Conservation (phyloP, 2,329 filamentous ascomycete genomes). For the Colletotrichum nymphaeae region DNA sequence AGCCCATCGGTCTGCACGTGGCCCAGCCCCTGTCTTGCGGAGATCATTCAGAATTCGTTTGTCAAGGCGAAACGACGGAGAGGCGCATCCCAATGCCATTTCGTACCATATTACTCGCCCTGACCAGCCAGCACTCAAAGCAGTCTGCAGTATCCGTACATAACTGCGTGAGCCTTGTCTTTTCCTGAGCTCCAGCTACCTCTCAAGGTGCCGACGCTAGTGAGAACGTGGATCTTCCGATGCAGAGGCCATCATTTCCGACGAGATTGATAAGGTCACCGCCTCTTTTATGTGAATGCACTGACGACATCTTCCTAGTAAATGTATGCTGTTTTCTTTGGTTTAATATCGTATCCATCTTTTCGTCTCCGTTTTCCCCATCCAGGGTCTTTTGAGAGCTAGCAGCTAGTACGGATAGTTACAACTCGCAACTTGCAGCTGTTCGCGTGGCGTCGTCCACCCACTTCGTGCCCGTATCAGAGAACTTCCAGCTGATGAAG, state of each 20-base stretch:
- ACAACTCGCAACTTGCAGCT: neutral
- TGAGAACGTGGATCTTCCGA: neutral
- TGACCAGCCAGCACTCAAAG: neutral
- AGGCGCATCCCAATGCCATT: neutral
- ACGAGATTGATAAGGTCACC: conserved; percentile 24
- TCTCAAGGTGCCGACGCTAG: conserved; percentile 29
- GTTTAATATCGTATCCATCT: conserved; percentile 3
- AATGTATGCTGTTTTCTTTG: neutral
- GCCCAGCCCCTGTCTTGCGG: conserved; percentile 2
- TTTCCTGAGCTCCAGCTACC: neutral
- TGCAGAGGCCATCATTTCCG: conserved; percentile 10
- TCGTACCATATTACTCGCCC: conserved; percentile 1
- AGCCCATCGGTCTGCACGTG: conserved; percentile 12
- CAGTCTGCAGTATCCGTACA: no score
- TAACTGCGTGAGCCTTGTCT: neutral
- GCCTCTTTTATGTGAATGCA: conserved; percentile 8
- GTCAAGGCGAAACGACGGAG: conserved; percentile 27
- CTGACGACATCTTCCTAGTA: conserved; percentile 21
- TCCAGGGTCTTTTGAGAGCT: neutral
- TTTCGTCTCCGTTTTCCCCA: neutral
- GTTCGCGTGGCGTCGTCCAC: neutral
- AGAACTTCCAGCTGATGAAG: neutral
- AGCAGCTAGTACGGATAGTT: neutral
- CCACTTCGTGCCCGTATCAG: neutral
- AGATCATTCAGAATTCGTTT: neutral